Evolutionary conservation across 805 yeast species (phyloP), one percentile per base, ranked within the genome.

Genomic region (Blastobotrys robertii): DNA sequence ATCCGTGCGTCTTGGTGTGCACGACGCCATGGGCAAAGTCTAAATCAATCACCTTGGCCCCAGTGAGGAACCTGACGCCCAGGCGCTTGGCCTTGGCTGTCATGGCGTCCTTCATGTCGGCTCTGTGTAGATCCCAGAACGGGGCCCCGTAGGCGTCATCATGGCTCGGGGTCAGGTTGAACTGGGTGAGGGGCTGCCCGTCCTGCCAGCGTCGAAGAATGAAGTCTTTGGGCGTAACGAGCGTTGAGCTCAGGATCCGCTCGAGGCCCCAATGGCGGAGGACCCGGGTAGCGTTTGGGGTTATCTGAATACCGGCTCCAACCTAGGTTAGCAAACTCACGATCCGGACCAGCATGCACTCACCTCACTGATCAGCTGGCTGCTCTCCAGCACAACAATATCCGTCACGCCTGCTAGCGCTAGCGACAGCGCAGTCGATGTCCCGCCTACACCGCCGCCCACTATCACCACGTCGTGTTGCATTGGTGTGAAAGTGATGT

Each of bases 311-410:
- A 5, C 36, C 36, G 11, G 36, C 36, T 4, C 36, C 36, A 12
- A 14, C 36, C 15, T 33, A 13, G 3, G 14, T 13, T 15, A 33
- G 36, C 4, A 9, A n/a, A n/a, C n/a, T n/a, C n/a, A n/a, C n/a
- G n/a, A n/a, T n/a, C n/a, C n/a, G n/a, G n/a, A n/a, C n/a, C n/a
- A n/a, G n/a, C n/a, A n/a, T n/a, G n/a, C n/a, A 19, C 25, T 19
- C 25, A 19, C 25, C 25, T 19, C 25, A 6, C 25, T 19, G 6
- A 19, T 19, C 25, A 19, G 25, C 25, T 19, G 25, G 25, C 25
- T 19, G 36, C 19, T 14, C 15, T 33, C 36, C 36, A 33, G 19
- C 36, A 33, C 36, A 11, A 33, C 19, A 14, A 33, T 33, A 33
- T 33, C 36, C 15, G 12, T 13, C 10, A 12, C 36, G 7, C 16